These are phyloP conservation scores for Anisogramma anomala DNA, from an alignment of 2,329 filamentous ascomycete genomes.

Conservation along the genomic window DNA sequence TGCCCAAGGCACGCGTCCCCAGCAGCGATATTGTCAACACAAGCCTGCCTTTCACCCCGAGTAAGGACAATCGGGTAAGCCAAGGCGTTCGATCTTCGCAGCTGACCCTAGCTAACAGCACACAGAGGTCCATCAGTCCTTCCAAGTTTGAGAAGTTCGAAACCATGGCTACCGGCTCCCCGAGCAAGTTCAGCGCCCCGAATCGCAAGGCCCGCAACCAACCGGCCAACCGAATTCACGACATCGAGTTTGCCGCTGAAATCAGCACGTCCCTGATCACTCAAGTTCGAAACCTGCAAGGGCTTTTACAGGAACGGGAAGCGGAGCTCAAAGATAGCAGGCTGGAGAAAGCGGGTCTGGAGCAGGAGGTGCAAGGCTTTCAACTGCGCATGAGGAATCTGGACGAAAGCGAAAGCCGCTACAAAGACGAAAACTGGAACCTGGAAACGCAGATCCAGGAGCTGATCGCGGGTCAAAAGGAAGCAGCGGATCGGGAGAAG, in stretches of 20 bases:
- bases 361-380: slow-evolving; percentile 70
- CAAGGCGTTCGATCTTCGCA: neutral
- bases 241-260: slow-evolving; percentile 97
- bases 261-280: slow-evolving; percentile 89
- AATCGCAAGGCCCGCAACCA: slow-evolving; percentile 86
- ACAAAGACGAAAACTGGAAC: slow-evolving; percentile 98
- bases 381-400: slow-evolving; percentile 69
- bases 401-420: slow-evolving; percentile 88
- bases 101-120: slow-evolving; percentile 5
- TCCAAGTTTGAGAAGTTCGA: slow-evolving; percentile 55
- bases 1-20: slow-evolving; percentile 71
- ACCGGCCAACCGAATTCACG: slow-evolving; percentile 75
- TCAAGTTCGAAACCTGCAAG: slow-evolving; percentile 87
- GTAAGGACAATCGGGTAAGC: slow-evolving; percentile 43
- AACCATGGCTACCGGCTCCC: slow-evolving; percentile 72
- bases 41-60: slow-evolving; percentile 41
- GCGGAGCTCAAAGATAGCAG: slow-evolving; percentile 68
- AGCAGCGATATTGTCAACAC: slow-evolving; percentile 49
- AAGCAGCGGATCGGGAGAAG: slow-evolving; percentile 71
- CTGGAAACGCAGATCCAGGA: slow-evolving; percentile 89
- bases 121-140: slow-evolving; percentile 57
- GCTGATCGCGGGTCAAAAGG: slow-evolving; percentile 58
- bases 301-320: slow-evolving; percentile 74
- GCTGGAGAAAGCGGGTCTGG: slow-evolving; percentile 64
- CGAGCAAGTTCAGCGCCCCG: slow-evolving; percentile 77